Evolutionary conservation across 352 stramenopile genomes (phyloP).

Genomic region (Pythium biforme): DNA sequence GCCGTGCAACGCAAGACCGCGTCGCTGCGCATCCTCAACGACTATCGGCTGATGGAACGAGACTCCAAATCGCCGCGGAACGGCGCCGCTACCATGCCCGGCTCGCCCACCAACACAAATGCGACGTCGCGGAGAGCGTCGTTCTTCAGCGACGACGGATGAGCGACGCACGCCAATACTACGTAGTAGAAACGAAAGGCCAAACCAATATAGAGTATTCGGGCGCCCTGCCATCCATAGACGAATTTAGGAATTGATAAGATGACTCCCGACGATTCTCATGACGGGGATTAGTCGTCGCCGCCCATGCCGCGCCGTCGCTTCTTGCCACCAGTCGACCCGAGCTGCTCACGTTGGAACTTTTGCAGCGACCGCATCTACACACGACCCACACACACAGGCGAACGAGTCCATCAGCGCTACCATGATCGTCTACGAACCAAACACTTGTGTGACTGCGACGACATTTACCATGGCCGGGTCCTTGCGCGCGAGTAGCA

Average conservation of each 20-base stretch:
- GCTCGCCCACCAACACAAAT: conserved; percentile 13
- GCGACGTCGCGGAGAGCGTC: conserved; percentile 15
- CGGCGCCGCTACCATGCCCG: background rate
- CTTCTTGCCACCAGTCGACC: conserved; percentile 24
- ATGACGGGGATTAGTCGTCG: conserved; percentile 4
- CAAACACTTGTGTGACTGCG: background rate
- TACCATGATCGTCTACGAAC: too few species aligned
- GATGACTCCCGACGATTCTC: background rate
- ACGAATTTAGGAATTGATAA: background rate
- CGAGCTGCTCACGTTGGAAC: conserved; percentile 53
- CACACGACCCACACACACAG: background rate
- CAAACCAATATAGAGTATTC: too few species aligned
- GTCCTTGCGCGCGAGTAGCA: conserved; percentile 65
- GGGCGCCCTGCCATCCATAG: too few species aligned
- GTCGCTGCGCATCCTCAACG: conserved; percentile 60
- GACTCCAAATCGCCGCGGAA: conserved; percentile 29
- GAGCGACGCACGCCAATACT: background rate
- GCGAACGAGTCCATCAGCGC: background rate
- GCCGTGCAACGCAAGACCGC: conserved; percentile 61
- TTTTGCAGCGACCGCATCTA: conserved; percentile 56
- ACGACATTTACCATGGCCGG: conserved; percentile 37
- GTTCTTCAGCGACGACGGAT: conserved; percentile 21
- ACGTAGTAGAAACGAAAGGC: too few species aligned
- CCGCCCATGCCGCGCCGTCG: conserved; percentile 28
- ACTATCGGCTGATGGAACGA: conserved; percentile 63